Percentiles rank a stretch among this genome's conserved stretches.
Conservation (phyloP, 1,284 basidiomycete genomes). For the Cryptococcus amylolentus region DNA sequence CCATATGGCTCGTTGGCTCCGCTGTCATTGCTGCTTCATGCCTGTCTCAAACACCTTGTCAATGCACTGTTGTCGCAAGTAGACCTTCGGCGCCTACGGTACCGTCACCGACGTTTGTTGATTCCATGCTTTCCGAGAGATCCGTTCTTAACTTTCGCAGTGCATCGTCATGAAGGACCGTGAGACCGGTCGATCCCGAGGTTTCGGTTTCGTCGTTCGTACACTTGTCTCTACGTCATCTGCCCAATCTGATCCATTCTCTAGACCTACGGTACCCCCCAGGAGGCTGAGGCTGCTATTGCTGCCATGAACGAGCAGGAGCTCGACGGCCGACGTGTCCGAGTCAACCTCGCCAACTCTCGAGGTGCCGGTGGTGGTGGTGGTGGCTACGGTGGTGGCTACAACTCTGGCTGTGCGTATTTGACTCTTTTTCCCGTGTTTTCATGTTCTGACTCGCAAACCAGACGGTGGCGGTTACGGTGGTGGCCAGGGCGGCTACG, state of each 20-base stretch:
- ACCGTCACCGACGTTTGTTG: constrained; percentile 47
- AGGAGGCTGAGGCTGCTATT: constrained; percentile 80
- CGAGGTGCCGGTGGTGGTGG: constrained; percentile 59
- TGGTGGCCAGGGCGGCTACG: constrained; percentile 45
- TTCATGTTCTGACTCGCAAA: not conserved
- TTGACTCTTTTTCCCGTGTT: not conserved
- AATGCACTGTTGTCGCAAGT: constrained; percentile 3
- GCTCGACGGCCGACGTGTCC: constrained; percentile 85
- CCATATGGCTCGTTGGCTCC: constrained; percentile 7
- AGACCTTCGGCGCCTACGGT: constrained; percentile 48
- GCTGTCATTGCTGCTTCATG: constrained; percentile 1
- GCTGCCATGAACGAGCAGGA: constrained; percentile 79
- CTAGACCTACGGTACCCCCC: constrained; percentile 59
- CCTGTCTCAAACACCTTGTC: not conserved
- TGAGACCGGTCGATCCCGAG: constrained; percentile 91
- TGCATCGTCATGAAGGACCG: constrained; percentile 97
- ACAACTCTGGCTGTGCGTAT: constrained; percentile 43
- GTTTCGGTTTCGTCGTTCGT: constrained; percentile 82
- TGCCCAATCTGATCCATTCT: not conserved
- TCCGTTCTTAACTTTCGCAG: constrained; percentile 49
- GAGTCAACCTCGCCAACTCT: constrained; percentile 86
- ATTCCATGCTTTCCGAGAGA: constrained; percentile 4
- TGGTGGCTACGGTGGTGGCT: constrained; percentile 44
- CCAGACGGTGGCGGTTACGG: constrained; percentile 39
- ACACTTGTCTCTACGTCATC: constrained; percentile 1